Base-by-base conservation (phyloP, 306 rosid genomes). In the Acacia confusa region DNA sequence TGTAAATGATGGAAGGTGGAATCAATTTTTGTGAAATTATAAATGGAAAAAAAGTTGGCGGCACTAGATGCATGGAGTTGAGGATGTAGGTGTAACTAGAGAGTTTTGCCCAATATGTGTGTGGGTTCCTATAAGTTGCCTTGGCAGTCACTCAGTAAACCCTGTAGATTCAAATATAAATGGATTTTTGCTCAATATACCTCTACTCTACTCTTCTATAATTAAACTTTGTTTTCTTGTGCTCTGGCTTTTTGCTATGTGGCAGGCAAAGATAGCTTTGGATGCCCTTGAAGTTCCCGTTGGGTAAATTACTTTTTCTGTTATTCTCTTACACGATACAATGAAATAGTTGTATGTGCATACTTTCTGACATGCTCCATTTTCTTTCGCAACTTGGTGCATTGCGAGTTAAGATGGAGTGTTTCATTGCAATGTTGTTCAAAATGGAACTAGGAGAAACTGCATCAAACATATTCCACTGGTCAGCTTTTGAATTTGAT, bases 251-350 rank as follows among this genome's bases (percentile, higher is more conserved):
- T 40, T 61, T 82, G 52, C 58, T 15, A 58, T 65, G 70, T 86
- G 55, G 61, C 79, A 95, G 94, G 97, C 94, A 64, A 87, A 89
- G 64, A 74, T 86, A 17, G 97, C 99, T 75, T 58, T 95, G 87
- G 88, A 87, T 28, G 79, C 30, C 79, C 92, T 91, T 43, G 98
- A 95, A 90, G 99, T 95, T 71, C 98, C 98, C n/a, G 92, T 95
- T 72, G 98, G 97, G 98, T 92, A 87, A 83, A 84, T 74, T 70
- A 43, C 41, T 67, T 55, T 82, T 53, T 25, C 60, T 20, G 19
- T 63, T 65, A 19, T 67, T 69, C 24, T 41, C 24, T 36, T 13
- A 17, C 61, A 17, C 50, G 19, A 34, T 32, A 64, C n/a, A 27
- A 12, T 6, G 22, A 82, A 15, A 69, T 36, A 38, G 73, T 38